phyloP scores from a whole-genome alignment of 768 basidiomycete species.

The Mycena alexandri region DNA sequence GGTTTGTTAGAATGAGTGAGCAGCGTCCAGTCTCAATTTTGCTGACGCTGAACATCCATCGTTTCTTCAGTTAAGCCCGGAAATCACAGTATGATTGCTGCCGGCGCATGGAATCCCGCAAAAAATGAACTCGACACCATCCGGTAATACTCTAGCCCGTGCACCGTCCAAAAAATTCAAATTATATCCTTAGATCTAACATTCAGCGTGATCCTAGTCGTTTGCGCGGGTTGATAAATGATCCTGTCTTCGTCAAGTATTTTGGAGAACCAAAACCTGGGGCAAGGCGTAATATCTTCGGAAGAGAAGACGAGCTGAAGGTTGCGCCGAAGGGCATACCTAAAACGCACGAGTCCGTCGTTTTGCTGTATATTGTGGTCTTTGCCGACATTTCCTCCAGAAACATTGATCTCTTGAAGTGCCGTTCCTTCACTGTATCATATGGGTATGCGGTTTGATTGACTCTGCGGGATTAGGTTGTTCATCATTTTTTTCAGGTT shows the following conservation, averaged over 20 bases:
- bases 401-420: conserved; percentile 93
- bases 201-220: conserved; percentile 71
- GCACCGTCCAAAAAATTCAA: conserved; percentile 2
- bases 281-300: conserved; percentile 82
- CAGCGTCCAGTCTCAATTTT: conserved; percentile 6
- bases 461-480: conserved; percentile 2
- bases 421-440: conserved; percentile 80
- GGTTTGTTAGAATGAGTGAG: conserved; percentile 46
- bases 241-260: conserved; percentile 76
- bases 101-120: conserved; percentile 83
- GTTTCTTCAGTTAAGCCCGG: conserved; percentile 69
- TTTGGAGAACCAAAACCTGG: conserved; percentile 84
- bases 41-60: background rate
- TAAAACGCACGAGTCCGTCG: conserved; percentile 78
- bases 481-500: conserved; percentile 64
- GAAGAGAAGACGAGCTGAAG: conserved; percentile 89
- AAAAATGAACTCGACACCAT: conserved; percentile 85
- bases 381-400: conserved; percentile 48
- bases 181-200: conserved; percentile 59
- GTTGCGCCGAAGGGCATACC: conserved; percentile 91
- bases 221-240: conserved; percentile 76
- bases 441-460: conserved; percentile 60
- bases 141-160: conserved; percentile 56
- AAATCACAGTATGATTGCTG: conserved; percentile 79
- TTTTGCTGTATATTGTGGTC: conserved; percentile 15